phyloP scores from a whole-genome alignment of 331 rosid species.

The Rosa hybrid region DNA sequence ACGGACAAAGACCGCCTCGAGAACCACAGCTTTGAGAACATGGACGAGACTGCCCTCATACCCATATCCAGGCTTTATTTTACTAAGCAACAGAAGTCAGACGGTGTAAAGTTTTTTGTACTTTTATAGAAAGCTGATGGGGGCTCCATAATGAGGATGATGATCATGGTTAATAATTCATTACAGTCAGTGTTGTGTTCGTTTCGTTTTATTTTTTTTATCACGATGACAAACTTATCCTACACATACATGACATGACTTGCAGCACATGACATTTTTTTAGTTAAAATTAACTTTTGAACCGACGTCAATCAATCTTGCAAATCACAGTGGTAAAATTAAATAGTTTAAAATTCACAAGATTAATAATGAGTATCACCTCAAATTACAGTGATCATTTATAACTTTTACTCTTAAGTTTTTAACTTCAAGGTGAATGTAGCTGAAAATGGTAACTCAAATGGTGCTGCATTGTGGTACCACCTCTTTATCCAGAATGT shows the following conservation, averaged over 20 bases:
- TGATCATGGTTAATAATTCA: neutral
- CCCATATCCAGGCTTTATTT: neutral
- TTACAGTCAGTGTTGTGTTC: neutral
- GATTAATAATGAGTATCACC: too few species aligned
- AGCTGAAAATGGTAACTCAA: neutral
- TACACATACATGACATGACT: too few species aligned
- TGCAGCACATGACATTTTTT: too few species aligned
- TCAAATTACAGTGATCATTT: too few species aligned
- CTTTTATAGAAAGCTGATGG: neutral
- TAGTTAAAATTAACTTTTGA: too few species aligned
- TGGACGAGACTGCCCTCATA: neutral
- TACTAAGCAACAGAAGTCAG: neutral
- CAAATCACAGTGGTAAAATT: too few species aligned
- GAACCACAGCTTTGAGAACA: neutral
- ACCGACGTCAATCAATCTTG: too few species aligned
- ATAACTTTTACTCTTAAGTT: too few species aligned
- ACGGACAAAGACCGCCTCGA: neutral
- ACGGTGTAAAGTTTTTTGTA: neutral
- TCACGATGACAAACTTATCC: too few species aligned
- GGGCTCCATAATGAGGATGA: neutral
- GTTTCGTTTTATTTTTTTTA: neutral
- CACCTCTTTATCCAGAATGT: neutral
- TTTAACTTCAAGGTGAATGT: neutral
- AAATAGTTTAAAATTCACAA: too few species aligned
- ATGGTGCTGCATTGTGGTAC: slow-evolving; percentile 1